Evolutionary conservation across 768 basidiomycete genomes (phyloP), one percentile per base, ranked within the genome.

Genomic region (Nidularia pulvinata): DNA sequence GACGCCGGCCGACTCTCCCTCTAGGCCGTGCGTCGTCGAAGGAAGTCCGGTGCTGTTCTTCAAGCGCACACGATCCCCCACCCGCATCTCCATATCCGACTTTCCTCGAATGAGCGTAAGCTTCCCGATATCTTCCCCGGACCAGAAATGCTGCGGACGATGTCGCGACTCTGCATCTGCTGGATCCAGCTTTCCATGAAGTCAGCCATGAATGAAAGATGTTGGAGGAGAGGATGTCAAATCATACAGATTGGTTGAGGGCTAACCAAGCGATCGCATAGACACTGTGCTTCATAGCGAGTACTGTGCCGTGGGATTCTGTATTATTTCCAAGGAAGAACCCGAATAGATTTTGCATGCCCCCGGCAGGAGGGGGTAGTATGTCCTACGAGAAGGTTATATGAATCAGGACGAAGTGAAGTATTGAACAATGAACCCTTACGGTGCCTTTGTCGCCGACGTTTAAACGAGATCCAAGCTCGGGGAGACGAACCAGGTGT

Each of bases 241-340:
- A 32, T 48, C 85, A 51, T 63, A 92, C 93, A 50, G 82, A 79
- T 75, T 96, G 94, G 57, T 93, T 94, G 50, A 96, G 72, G 16
- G 92, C 94, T 4, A 94, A 76, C 94, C 94, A 96, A 47, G 86
- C 81, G 46, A 96, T 73, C 11, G 89, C 91, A 56, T 93, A 81
- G 39, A 89, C 86, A 13, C 83, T 89, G 54, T 91, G 92, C 56
- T 80, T 83, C 30, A 93, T 80, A 22, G 81, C 78, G 35, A 94
- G 73, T 32, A 93, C 87, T 1, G 83, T 86, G 54, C 90, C 89
- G 11, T 72, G 69, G 11, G 62, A 63, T 37, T 74, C 74, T 11
- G 76, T 67, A 56, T 69, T 72, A 53, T 75, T 69, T 22, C 79
- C 75, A 48, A 78, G 68, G 45, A 82, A 71, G 57, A 71, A 71